A percentile compares a stretch with the other conserved stretches of the same genome.
phyloP scores from a whole-genome alignment of 176 grass and related monocot genomes.

The Ananas comosus region DNA sequence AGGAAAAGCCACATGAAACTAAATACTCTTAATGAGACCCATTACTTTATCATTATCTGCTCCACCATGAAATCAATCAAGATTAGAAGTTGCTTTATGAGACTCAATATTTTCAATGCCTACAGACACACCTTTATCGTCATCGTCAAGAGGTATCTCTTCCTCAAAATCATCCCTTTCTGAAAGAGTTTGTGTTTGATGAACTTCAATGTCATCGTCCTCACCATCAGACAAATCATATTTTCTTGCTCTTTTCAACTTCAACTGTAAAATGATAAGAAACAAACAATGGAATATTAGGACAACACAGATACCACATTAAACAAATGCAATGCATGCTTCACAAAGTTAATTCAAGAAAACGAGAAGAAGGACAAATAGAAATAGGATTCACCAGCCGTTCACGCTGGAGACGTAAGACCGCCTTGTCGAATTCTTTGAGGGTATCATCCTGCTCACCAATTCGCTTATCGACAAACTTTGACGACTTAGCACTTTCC shows the following conservation, averaged over 20 bases:
- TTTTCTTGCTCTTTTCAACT: slow-evolving; percentile 76
- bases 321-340: neutral
- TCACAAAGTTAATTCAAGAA: neutral
- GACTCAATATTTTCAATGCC: neutral
- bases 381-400: slow-evolving; percentile 42
- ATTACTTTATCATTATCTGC: neutral
- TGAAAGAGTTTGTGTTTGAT: slow-evolving; percentile 15
- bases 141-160: slow-evolving; percentile 53
- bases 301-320: neutral
- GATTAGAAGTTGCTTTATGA: neutral
- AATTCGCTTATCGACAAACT: slow-evolving; percentile 77
- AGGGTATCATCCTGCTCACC: slow-evolving; percentile 80
- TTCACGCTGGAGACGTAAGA: slow-evolving; percentile 77
- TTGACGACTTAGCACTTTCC: slow-evolving; percentile 57
- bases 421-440: slow-evolving; percentile 67
- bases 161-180: slow-evolving; percentile 92
- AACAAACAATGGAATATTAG: neutral
- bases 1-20: neutral
- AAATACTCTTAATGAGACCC: neutral
- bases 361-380: neutral
- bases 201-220: slow-evolving; percentile 30
- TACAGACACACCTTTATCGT: slow-evolving; percentile 33
- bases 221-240: slow-evolving; percentile 82
- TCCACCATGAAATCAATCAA: neutral
- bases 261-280: slow-evolving; percentile 34